Base-by-base conservation (phyloP, 192 early-diverging fungal genomes). In the Geosiphon pyriformis region DNA sequence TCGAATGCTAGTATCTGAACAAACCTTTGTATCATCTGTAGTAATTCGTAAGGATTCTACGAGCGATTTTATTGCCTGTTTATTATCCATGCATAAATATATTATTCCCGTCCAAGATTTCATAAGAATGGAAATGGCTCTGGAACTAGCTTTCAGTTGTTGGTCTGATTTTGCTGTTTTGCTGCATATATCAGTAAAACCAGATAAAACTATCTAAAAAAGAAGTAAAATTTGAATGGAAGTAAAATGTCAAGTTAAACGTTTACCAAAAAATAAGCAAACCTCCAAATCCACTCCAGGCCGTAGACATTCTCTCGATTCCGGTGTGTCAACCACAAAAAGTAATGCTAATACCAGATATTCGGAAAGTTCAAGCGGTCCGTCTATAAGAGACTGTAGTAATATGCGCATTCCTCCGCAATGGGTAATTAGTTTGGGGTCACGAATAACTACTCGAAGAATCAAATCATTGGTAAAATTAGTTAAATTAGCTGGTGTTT, bases 221-320 rank as follows among this genome's bases (percentile, higher is more conserved):
- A 34, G 31, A 46, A 27, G 15, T 61, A 31, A 46, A 61, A 42
- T 10, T 22, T 61, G 59, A 23, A 22, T 3, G 2, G 29, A 20
- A 10, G 10, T 20, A 32, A 35, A 3, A 25, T 2, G 23, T n/a
- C n/a, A n/a, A n/a, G n/a, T n/a, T n/a, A n/a, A n/a, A n/a, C n/a
- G n/a, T n/a, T n/a, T n/a, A n/a, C n/a, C n/a, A n/a, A n/a, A n/a
- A n/a, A n/a, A 42, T 2, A 50, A 37, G 22, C 46, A 31, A 72
- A 86, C 85, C 80, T 91, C 91, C 0, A 93, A 72, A 60, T 93
- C 92, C 1, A 93, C 83, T 18, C 87, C 80, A 1, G 91, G 90
- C 57, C 90, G 53, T 22, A 93, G 60, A 59, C 83, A 92, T 26
- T 72, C 51, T 23, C 92, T 66, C 1, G 82, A 84, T 4, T 82